These are phyloP conservation scores for Lipomyces spencermartinsiae DNA, from an alignment of 805 yeast species.

Conservation along the genomic window DNA sequence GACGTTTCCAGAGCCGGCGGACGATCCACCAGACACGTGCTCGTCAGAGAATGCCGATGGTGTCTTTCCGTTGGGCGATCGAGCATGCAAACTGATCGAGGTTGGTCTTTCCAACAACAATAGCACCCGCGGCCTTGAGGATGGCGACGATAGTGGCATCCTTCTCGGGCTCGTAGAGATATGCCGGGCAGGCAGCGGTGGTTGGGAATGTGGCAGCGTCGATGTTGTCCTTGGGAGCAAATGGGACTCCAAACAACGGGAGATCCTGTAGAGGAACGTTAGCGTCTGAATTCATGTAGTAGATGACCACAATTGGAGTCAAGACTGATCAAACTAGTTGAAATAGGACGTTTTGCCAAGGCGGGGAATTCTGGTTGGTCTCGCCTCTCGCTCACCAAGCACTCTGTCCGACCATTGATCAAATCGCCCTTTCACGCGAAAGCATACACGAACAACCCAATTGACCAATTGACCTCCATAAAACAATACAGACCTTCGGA, in stretches of 20 bases:
- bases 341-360: no score
- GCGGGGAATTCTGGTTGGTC: no score
- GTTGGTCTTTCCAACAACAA: slow-evolving; percentile 91
- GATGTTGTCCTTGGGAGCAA: slow-evolving; percentile 93
- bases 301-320: not conserved
- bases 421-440: not conserved
- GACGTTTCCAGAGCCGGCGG: slow-evolving; percentile 93
- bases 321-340: not conserved
- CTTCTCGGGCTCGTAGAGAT: slow-evolving; percentile 65
- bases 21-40: slow-evolving; percentile 93
- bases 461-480: slow-evolving; percentile 9
- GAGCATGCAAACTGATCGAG: slow-evolving; percentile 95
- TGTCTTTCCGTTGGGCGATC: slow-evolving; percentile 94
- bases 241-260: slow-evolving; percentile 93
- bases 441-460: not conserved
- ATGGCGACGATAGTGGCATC: slow-evolving; percentile 79
- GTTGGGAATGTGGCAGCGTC: slow-evolving; percentile 83
- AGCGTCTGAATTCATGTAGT: not conserved
- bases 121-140: slow-evolving; percentile 90
- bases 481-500: slow-evolving; percentile 49
- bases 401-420: no score
- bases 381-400: not conserved
- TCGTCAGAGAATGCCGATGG: slow-evolving; percentile 75
- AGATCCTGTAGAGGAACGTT: slow-evolving; percentile 35
- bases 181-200: slow-evolving; percentile 95